Evolutionary conservation across 306 rosid genomes (phyloP).

Genomic region (Comarum palustre): DNA sequence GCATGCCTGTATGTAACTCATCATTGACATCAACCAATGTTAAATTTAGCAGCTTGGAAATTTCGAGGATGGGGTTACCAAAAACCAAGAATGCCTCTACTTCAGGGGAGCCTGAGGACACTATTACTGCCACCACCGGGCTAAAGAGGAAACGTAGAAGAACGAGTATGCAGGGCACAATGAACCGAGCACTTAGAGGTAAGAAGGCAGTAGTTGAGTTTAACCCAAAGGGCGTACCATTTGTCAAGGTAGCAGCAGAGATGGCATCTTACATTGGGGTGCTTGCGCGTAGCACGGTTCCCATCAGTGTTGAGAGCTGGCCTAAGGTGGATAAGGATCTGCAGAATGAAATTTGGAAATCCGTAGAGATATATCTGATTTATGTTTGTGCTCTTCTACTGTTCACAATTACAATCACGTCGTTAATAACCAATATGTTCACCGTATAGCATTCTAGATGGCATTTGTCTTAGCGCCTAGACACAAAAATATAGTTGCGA

Average conservation of each 20-base stretch:
- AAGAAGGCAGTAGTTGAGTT: conserved; percentile 15
- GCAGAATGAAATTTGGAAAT: conserved; percentile 6
- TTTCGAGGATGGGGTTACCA: neutral
- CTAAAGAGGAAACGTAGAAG: conserved; percentile 8
- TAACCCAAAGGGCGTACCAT: conserved; percentile 8
- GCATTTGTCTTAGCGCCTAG: conserved; percentile 1
- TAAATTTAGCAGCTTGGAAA: neutral
- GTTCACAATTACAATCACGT: neutral
- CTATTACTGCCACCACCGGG: neutral
- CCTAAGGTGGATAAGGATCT: conserved; percentile 21
- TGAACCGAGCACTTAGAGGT: neutral
- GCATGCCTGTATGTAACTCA: neutral
- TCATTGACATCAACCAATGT: neutral
- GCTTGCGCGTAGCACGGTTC: neutral
- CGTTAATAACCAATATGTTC: neutral
- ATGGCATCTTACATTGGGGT: conserved; percentile 14
- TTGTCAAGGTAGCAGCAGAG: conserved; percentile 18
- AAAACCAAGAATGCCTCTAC: conserved; percentile 3
- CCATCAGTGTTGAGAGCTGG: conserved; percentile 16
- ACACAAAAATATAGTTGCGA: conserved; percentile 6
- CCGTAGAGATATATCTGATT: conserved; percentile 2
- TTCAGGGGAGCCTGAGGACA: conserved; percentile 1
- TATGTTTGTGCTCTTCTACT: neutral
- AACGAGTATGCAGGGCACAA: neutral
- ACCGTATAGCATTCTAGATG: neutral